Base-by-base conservation (phyloP, 2,329 filamentous ascomycete species). In the Clarireedia hainanense region DNA sequence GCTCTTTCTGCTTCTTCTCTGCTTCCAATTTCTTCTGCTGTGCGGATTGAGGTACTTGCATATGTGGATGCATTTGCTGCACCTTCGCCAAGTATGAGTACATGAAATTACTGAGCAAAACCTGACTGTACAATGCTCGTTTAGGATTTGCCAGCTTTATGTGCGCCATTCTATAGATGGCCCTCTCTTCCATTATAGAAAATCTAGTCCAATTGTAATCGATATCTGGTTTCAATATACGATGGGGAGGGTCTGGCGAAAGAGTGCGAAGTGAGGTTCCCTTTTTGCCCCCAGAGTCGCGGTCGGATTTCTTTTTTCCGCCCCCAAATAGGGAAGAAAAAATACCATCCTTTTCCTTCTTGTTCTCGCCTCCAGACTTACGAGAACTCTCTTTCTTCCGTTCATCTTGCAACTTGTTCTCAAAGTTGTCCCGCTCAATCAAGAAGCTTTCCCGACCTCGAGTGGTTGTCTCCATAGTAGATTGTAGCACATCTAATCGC, bases 21-120 rank as follows among this genome's bases (percentile, higher is more conserved):
- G 83, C 79, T 58, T 84, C 80, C 67, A 81, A 76, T 67, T 81
- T 82, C 68, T 87, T 85, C 65, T 91, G 90, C 37, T 88, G 84
- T 15, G 78, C 75, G 51, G 88, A 91, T 37, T 88, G 81, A n/a
- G 89, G 89, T 45, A 95, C 85, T 66, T 95, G 89, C 73, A 96
- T 89, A 68, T 95, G 89, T 45, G 94, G 94, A 71, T 99, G 94
- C 89, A 96, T 96, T 67, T 95, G 91, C 73, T 99, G 94, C 47
- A 99, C 94, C 71, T 97, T 99, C 60, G 94, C 94, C 61, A 99
- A 80, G 70, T 99, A 99, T 56, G 91, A 94, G 74, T 99, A 99
- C 94, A 99, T 99, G 73, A 99, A 99, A 71, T 99, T 99, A 73
- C 91, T 96, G 63, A 99, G 80, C 57, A 99, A 77, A 23, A 99